These are phyloP conservation scores for Gentiana straminea DNA, from an alignment of 257 asterid species.

Conservation along the genomic window DNA sequence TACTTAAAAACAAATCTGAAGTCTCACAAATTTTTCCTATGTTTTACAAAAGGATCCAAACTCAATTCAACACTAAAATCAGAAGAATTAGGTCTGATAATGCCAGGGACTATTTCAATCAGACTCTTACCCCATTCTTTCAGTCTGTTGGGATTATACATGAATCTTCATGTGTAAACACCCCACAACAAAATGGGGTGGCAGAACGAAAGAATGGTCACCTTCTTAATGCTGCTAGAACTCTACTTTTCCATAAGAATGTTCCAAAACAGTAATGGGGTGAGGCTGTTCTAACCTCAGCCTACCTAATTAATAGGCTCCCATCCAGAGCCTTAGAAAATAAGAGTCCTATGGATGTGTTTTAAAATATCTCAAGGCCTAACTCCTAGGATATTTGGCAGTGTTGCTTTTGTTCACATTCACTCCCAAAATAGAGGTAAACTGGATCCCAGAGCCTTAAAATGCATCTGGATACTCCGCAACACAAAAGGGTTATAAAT, in stretches of 20 bases:
- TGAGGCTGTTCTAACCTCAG: no score
- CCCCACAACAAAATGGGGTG: slow-evolving; percentile 3
- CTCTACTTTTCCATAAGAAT: neutral
- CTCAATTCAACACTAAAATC: neutral
- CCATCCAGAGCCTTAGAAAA: no score
- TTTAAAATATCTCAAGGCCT: no score
- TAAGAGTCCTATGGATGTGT: no score
- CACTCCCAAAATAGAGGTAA: no score
- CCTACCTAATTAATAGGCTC: no score
- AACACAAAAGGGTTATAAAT: no score
- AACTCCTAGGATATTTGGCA: no score
- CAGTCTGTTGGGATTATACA: slow-evolving; percentile 2
- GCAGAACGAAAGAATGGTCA: neutral
- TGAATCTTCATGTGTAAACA: neutral
- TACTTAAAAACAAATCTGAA: slow-evolving; percentile 7
- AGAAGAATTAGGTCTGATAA: slow-evolving; percentile 1
- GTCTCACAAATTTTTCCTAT: neutral
- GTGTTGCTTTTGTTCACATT: no score
- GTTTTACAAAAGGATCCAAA: neutral
- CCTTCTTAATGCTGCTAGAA: neutral
- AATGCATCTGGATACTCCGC: no score
- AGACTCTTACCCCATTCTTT: neutral
- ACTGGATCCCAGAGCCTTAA: no score
- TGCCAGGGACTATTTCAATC: slow-evolving; percentile 2
- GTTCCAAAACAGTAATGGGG: neutral